Percentiles rank a stretch among this genome's conserved stretches.
Evolutionary conservation across 129 eudicot species (phyloP).

Genomic region (Flaveria sonorensis): DNA sequence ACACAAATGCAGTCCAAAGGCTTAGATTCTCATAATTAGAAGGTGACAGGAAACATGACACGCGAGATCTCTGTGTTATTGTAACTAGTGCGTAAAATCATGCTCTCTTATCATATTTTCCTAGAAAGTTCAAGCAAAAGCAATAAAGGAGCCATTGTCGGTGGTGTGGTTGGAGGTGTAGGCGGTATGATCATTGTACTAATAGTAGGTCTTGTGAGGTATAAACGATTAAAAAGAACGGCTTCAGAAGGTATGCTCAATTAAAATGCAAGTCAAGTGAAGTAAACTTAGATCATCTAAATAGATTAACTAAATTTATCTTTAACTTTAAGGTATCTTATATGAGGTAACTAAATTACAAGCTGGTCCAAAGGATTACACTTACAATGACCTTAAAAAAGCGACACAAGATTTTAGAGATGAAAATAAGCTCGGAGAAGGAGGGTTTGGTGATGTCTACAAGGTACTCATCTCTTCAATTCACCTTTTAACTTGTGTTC

Average conservation of each 20-base stretch:
- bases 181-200: neutral
- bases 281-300: neutral
- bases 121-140: constrained; percentile 54
- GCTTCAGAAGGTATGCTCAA: constrained; percentile 16
- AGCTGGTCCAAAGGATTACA: constrained; percentile 48
- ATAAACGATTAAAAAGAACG: constrained; percentile 8
- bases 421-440: constrained; percentile 61
- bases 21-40: no score
- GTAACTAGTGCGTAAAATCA: neutral
- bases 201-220: constrained; percentile 5
- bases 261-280: neutral
- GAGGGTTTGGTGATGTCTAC: constrained; percentile 68
- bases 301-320: neutral
- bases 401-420: constrained; percentile 55
- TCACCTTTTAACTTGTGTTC: no score
- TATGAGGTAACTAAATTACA: constrained; percentile 56
- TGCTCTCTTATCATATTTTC: constrained; percentile 1
- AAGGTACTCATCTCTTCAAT: constrained; percentile 38
- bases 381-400: constrained; percentile 48
- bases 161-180: constrained; percentile 52
- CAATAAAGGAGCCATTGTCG: constrained; percentile 49
- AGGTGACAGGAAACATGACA: neutral
- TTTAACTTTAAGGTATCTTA: constrained; percentile 39
- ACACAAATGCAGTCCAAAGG: neutral
- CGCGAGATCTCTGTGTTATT: no score